Evolutionary conservation across 2,329 filamentous ascomycete species (phyloP), one percentile per base, ranked within the genome.

Genomic region (Ophiocordyceps camponoti-floridani): DNA sequence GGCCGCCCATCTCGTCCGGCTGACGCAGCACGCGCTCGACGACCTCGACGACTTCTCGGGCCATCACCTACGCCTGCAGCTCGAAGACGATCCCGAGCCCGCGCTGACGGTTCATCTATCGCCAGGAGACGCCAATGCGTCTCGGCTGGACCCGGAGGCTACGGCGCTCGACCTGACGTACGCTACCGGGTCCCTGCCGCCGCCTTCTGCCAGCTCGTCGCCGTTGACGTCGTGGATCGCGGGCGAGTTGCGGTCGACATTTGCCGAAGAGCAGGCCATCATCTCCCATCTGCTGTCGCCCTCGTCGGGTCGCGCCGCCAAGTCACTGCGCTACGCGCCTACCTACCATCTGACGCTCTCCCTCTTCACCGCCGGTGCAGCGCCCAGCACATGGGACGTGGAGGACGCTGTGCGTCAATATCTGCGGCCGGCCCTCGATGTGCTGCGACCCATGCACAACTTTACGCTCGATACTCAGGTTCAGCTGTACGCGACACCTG

Each of bases 261-360:
- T 94, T 55, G 73, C 76, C 4, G 87, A 96, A 61, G 91, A 98
- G 59, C 87, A 89, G 53, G 79, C 86, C 19, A 84, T 86, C 49
- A 81, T 96, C 50, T 80, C 82, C 12, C 77, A 84, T 56, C 72
- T 87, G 18, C 68, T 86, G 14, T 81, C 75, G 2, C 70, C 71
- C 0, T 74, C 70, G 40, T 68, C 64, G 54, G 82, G 69, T 72
- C 82, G 87, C 48, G 84, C 84, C 33, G 91, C 84, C 2, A 74
- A 87, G 43, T 86, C 87, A 1, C 74, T 96, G 56, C 93, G 89
- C 58, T 94, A 95, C 58, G 82, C 91, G 4, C 79, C 88, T 13
- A 94, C 85, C 0, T 98, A 96, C 58, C 91, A 98, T 58, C 68
- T 98, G 27, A 94, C 88, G 0, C 94, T 98, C 57, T 98, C 91